Base-by-base conservation (phyloP, 164 flowering plant species). In the Brasenia schreberi region DNA sequence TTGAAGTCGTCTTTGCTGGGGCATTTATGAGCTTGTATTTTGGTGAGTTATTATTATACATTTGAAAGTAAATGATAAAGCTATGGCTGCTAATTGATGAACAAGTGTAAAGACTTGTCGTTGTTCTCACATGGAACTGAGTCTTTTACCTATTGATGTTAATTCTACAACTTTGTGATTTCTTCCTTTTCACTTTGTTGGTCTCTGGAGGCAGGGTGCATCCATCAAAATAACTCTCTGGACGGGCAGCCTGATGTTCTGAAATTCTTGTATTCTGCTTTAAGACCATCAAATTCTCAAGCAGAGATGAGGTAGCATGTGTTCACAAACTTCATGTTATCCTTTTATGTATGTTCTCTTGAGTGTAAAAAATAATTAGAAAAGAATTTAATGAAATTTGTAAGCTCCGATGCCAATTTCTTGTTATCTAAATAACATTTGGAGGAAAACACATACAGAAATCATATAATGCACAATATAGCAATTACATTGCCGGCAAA, bases 171-270 rank as follows among this genome's bases (percentile, higher is more conserved):
- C n/a, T 56, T n/a, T n/a, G 62, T n/a, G 27, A 60, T 60, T 60
- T 56, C n/a, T 11, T 56, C 59, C 59, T 11, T 56, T 60, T 60
- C 1, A 9, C 27, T 60, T 19, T 60, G 62, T 19, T 11, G n/a
- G 59, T 56, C n/a, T 60, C 27, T 60, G 64, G 44, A 70, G 74
- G 72, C 86, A 95, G 99, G 94, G 61, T 87, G 82, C 75, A 77
- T 92, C 14, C 89, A 88, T 75, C 96, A 82, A 74, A 90, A 92
- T 83, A 95, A 95, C 72, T 81, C 92, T 16, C 77, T 89, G 81
- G 79, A 95, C 76, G 83, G 89, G 67, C 86, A 90, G 75, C 99
- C 97, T 42, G 96, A 95, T 81, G 97, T 95, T 66, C 75, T 95
- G 81, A 92, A 90, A 77, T 95, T 97, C 59, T 75, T 95, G 43